A percentile compares a stretch with the other conserved stretches of the same genome.
Evolutionary conservation across 306 rosid species (phyloP).

Genomic region (Styphnolobium japonicum): DNA sequence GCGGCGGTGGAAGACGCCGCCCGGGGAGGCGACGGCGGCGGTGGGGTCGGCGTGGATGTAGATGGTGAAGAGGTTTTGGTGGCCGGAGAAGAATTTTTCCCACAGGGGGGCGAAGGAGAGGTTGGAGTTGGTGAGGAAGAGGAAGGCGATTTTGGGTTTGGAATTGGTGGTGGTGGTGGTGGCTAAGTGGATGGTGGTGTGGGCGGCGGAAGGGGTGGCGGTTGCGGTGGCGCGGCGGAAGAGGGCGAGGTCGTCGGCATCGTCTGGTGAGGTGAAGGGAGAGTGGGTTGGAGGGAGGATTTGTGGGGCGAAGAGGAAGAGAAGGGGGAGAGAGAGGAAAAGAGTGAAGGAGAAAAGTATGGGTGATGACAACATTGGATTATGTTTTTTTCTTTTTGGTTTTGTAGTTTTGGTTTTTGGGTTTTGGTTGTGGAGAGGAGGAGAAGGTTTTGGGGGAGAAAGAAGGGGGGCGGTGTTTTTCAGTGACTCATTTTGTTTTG

Average conservation of each 20-base stretch:
- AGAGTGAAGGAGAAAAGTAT: conserved; percentile 34
- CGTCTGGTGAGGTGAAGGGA: conserved; percentile 5
- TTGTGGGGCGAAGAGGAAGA: conserved; percentile 41
- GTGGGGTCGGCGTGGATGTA: conserved; percentile 68
- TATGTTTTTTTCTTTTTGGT: neutral
- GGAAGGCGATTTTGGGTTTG: conserved; percentile 67
- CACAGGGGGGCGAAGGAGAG: conserved; percentile 61
- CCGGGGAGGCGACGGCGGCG: conserved; percentile 34
- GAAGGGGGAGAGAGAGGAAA: conserved; percentile 36
- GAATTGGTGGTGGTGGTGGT: conserved; percentile 31
- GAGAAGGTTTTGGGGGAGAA: no score
- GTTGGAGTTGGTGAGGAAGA: conserved; percentile 63
- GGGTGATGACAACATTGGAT: conserved; percentile 49
- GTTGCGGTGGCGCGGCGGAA: conserved; percentile 37
- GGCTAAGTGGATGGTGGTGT: conserved; percentile 27
- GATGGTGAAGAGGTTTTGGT: conserved; percentile 49
- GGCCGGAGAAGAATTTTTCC: conserved; percentile 47
- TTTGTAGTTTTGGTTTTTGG: neutral
- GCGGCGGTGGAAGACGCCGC: conserved; percentile 46
- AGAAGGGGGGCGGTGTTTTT: no score
- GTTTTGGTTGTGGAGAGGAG: neutral
- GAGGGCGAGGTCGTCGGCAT: conserved; percentile 38
- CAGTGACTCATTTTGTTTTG: neutral
- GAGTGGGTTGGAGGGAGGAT: conserved; percentile 15
- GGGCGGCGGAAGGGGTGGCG: conserved; percentile 2